Conservation (phyloP, 2,329 filamentous ascomycete species). For the Fusarium miscanthi region DNA sequence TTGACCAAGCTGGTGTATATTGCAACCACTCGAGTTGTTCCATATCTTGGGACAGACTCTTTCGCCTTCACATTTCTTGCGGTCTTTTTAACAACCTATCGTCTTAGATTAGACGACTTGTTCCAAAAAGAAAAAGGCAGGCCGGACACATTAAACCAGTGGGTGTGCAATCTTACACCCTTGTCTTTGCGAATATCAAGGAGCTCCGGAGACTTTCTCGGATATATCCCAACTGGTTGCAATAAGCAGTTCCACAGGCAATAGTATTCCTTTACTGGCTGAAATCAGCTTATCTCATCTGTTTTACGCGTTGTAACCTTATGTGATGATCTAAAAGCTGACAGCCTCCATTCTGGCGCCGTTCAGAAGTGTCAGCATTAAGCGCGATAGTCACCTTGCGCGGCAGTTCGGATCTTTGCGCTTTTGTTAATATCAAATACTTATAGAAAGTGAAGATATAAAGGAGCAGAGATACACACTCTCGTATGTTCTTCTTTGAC, state of each 20-base stretch:
- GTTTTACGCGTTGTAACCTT: background rate
- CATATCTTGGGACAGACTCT: background rate
- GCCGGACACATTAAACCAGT: slow-evolving; percentile 6
- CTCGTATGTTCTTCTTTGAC: background rate
- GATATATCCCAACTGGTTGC: slow-evolving; percentile 9
- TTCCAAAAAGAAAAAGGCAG: background rate
- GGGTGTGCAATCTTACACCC: background rate
- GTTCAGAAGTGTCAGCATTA: slow-evolving; percentile 2
- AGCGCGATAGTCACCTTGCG: background rate
- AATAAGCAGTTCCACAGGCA: background rate
- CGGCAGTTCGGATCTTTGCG: background rate
- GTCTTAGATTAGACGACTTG: too few species aligned
- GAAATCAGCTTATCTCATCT: background rate
- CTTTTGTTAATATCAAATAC: background rate
- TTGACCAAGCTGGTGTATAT: background rate
- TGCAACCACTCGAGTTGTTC: background rate
- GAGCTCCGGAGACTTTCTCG: slow-evolving; percentile 21
- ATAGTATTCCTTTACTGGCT: background rate
- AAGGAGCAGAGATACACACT: background rate
- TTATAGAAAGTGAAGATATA: slow-evolving; percentile 4
- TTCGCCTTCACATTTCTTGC: background rate
- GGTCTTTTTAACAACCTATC: background rate
- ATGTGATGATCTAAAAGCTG: slow-evolving; percentile 12
- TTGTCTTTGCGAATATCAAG: background rate
- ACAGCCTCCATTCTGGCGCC: background rate